A percentile compares a stretch with the other conserved stretches of the same genome.
These are phyloP conservation scores for Puccinellia tenuiflora DNA, from an alignment of 176 grass and related monocot genomes.

Conservation along the genomic window DNA sequence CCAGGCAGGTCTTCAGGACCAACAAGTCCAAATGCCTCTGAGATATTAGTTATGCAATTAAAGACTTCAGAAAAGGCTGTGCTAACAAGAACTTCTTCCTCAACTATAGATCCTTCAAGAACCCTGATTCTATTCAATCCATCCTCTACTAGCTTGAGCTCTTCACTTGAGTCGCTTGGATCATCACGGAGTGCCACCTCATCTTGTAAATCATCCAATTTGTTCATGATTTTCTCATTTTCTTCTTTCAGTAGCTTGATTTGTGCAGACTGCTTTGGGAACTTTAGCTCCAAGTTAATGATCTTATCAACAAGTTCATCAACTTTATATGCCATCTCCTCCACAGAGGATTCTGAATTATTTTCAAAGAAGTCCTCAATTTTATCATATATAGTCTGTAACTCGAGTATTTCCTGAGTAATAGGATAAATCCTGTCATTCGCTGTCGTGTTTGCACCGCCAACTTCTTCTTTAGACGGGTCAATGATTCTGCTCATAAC, in stretches of 20 bases:
- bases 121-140: slow-evolving; percentile 38
- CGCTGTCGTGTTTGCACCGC: neutral
- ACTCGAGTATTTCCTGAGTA: slow-evolving; percentile 30
- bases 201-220: slow-evolving; percentile 49
- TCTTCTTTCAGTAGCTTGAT: slow-evolving; percentile 55
- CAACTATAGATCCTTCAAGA: slow-evolving; percentile 45
- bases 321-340: slow-evolving; percentile 66
- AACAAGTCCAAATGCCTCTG: slow-evolving; percentile 41
- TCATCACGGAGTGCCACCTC: slow-evolving; percentile 51
- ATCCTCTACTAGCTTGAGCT: slow-evolving; percentile 51
- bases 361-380: slow-evolving; percentile 56
- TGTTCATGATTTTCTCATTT: slow-evolving; percentile 48
- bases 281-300: slow-evolving; percentile 58
- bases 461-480: slow-evolving; percentile 2
- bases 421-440: slow-evolving; percentile 12
- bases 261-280: slow-evolving; percentile 57
- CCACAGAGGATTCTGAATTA: slow-evolving; percentile 48
- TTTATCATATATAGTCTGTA: slow-evolving; percentile 60
- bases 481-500: slow-evolving; percentile 25
- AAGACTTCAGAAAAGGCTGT: slow-evolving; percentile 43
- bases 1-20: neutral
- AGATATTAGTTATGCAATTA: slow-evolving; percentile 45
- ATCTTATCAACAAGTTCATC: slow-evolving; percentile 75
- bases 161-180: slow-evolving; percentile 39
- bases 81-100: slow-evolving; percentile 43